phyloP scores from a whole-genome alignment of 2,329 filamentous ascomycete genomes.

The Pezicula radicicola region DNA sequence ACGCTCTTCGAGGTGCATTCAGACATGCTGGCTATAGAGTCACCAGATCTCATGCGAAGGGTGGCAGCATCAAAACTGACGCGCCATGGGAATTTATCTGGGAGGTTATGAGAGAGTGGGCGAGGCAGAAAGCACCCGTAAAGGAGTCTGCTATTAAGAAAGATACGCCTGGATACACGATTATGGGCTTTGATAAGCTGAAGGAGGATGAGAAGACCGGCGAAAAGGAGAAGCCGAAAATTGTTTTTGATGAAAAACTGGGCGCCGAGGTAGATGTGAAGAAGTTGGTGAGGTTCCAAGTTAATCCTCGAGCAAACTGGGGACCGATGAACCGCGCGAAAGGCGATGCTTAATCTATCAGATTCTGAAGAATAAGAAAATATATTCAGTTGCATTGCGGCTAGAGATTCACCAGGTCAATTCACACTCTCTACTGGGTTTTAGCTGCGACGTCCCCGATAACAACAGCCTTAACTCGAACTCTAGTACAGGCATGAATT shows the following conservation, averaged over 20 bases:
- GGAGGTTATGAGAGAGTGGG: constrained; percentile 93
- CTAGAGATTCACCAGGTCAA: no score
- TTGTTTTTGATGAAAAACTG: constrained; percentile 77
- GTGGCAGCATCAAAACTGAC: constrained; percentile 89
- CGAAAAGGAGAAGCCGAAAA: constrained; percentile 31
- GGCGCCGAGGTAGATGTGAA: constrained; percentile 66
- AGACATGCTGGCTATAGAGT: constrained; percentile 76
- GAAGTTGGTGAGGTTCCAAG: constrained; percentile 80
- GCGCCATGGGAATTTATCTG: constrained; percentile 88
- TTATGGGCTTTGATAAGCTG: constrained; percentile 48
- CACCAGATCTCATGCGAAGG: constrained; percentile 83
- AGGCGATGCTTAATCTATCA: constrained; percentile 10
- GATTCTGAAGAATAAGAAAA: not conserved
- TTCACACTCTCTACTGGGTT: no score
- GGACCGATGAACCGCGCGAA: constrained; percentile 56
- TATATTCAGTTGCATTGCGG: not conserved
- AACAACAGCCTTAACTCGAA: no score
- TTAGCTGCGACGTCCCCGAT: no score
- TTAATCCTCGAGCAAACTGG: constrained; percentile 91
- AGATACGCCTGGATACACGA: constrained; percentile 67
- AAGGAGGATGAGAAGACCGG: constrained; percentile 19
- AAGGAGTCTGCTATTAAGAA: constrained; percentile 69
- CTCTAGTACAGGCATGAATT: no score
- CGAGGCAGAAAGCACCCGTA: constrained; percentile 74
- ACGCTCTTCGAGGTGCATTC: constrained; percentile 77